Evolutionary conservation across 768 basidiomycete species (phyloP).

Genomic region (Russula ochroleuca): DNA sequence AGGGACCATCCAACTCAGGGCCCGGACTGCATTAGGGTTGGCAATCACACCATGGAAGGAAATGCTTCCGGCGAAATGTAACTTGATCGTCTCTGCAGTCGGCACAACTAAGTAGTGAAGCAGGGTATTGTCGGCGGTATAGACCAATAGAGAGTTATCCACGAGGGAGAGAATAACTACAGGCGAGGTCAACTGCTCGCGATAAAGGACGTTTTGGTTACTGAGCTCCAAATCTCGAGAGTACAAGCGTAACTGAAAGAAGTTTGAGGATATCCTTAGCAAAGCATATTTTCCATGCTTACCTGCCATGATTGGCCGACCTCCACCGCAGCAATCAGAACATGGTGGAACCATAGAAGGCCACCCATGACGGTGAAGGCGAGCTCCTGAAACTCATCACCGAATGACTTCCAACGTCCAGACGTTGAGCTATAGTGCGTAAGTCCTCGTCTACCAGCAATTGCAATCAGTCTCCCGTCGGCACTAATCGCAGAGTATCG

Average conservation of each 20-base stretch:
- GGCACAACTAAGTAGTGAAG: slow-evolving; percentile 90
- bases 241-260: slow-evolving; percentile 77
- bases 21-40: slow-evolving; percentile 76
- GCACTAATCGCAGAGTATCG: slow-evolving; percentile 85
- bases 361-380: slow-evolving; percentile 87
- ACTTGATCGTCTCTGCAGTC: slow-evolving; percentile 72
- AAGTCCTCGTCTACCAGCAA: slow-evolving; percentile 87
- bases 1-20: slow-evolving; percentile 97
- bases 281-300: slow-evolving; percentile 26
- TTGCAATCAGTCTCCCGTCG: slow-evolving; percentile 87
- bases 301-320: slow-evolving; percentile 75
- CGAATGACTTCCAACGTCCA: slow-evolving; percentile 92
- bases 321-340: slow-evolving; percentile 88
- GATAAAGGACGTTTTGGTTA: slow-evolving; percentile 77
- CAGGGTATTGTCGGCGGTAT: slow-evolving; percentile 90
- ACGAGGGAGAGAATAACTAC: slow-evolving; percentile 87
- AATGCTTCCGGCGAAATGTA: slow-evolving; percentile 92
- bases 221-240: slow-evolving; percentile 87
- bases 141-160: slow-evolving; percentile 92
- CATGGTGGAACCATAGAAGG: slow-evolving; percentile 93
- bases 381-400: slow-evolving; percentile 76
- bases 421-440: slow-evolving; percentile 93
- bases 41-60: slow-evolving; percentile 88
- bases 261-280: slow-evolving; percentile 19
- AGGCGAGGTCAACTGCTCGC: slow-evolving; percentile 68